These are phyloP conservation scores for Phialocephala sp. DNA, from an alignment of 2,329 filamentous ascomycete species.

Conservation along the genomic window DNA sequence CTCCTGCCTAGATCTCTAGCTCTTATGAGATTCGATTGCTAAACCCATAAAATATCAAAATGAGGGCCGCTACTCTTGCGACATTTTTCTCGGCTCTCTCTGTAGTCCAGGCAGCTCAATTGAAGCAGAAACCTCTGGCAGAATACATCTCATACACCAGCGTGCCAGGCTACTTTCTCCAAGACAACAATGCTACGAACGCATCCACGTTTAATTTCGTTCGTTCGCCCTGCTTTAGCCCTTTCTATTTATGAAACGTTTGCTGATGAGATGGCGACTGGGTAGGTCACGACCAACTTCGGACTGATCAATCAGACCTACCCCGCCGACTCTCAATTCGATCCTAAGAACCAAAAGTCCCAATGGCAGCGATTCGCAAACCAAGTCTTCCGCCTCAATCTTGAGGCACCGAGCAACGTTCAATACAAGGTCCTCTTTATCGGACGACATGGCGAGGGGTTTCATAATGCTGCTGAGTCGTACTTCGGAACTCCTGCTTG, in stretches of 20 bases:
- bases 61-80: not conserved
- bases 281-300: slow-evolving; percentile 4
- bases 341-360: slow-evolving; percentile 48
- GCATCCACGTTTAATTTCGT: slow-evolving; percentile 67
- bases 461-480: slow-evolving; percentile 50
- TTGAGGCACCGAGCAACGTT: slow-evolving; percentile 47
- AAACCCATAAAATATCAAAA: not conserved
- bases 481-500: slow-evolving; percentile 70
- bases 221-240: slow-evolving; percentile 32
- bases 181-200: slow-evolving; percentile 62
- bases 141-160: slow-evolving; percentile 55
- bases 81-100: not conserved
- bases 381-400: slow-evolving; percentile 61
- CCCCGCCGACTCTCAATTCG: slow-evolving; percentile 53
- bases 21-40: not conserved
- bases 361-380: slow-evolving; percentile 66
- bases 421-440: slow-evolving; percentile 52
- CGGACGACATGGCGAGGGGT: slow-evolving; percentile 11
- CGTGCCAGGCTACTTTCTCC: slow-evolving; percentile 64
- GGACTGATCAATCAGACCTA: slow-evolving; percentile 68
- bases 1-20: not conserved
- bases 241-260: not conserved
- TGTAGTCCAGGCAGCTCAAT: slow-evolving; percentile 48
- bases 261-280: not conserved
- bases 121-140: slow-evolving; percentile 21